These are phyloP conservation scores for Neurospora sp. DNA, from an alignment of 495 filamentous ascomycete species.

Conservation along the genomic window DNA sequence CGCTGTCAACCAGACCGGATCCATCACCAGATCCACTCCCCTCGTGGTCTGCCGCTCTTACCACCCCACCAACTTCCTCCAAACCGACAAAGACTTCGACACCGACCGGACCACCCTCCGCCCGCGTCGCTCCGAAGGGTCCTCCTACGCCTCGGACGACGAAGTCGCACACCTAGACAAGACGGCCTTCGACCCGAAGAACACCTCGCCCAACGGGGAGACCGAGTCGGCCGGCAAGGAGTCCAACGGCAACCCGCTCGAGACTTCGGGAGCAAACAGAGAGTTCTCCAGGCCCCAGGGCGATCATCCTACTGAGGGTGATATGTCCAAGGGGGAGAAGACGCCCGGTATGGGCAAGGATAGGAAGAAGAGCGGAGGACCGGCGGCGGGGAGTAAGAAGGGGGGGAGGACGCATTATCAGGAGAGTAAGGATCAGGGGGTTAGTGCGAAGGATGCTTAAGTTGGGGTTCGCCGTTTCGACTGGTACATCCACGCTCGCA, in stretches of 20 bases:
- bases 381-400: slow-evolving; percentile 7
- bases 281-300: slow-evolving; percentile 18
- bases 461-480: too few species aligned
- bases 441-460: background rate
- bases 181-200: slow-evolving; percentile 29
- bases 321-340: background rate
- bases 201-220: slow-evolving; percentile 31
- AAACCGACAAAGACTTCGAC: slow-evolving; percentile 23
- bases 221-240: slow-evolving; percentile 12
- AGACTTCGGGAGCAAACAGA: slow-evolving; percentile 29
- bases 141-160: slow-evolving; percentile 27
- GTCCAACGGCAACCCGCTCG: slow-evolving; percentile 27
- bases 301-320: background rate
- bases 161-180: slow-evolving; percentile 28
- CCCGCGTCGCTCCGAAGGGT: slow-evolving; percentile 27
- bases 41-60: background rate
- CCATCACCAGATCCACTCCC: background rate
- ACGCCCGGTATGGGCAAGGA: slow-evolving; percentile 1
- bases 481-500: too few species aligned
- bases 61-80: slow-evolving; percentile 18
- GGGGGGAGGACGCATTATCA: slow-evolving; percentile 16
- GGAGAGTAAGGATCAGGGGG: background rate
- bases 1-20: background rate
- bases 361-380: slow-evolving; percentile 5
- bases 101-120: slow-evolving; percentile 33